A percentile compares a stretch with the other conserved stretches of the same genome.
Evolutionary conservation across 2,329 filamentous ascomycete genomes (phyloP).

Genomic region (Alternaria sp.): DNA sequence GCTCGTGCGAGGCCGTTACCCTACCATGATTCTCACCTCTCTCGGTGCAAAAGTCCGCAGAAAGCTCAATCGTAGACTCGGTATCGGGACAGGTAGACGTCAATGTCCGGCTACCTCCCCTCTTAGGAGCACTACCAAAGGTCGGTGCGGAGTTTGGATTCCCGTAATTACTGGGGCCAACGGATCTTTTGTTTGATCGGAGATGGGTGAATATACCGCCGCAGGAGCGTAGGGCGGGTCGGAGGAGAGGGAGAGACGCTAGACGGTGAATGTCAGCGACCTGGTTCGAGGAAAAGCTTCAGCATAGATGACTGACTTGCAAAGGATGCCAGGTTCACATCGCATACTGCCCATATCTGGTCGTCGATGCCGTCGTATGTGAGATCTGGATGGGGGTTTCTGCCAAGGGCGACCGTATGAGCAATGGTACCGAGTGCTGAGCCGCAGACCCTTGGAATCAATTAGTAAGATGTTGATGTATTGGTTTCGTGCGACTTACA

Average conservation of each 20-base stretch:
- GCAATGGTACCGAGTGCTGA: slow-evolving; percentile 28
- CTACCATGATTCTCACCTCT: neutral
- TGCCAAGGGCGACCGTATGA: slow-evolving; percentile 21
- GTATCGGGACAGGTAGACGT: slow-evolving; percentile 1
- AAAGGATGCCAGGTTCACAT: slow-evolving; percentile 31
- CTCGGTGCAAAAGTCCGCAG: neutral
- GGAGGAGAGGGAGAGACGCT: slow-evolving; percentile 30
- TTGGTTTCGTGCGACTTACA: neutral
- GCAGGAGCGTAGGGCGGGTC: slow-evolving; percentile 25
- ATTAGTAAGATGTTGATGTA: neutral
- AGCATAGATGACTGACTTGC: slow-evolving; percentile 15
- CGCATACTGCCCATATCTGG: slow-evolving; percentile 34
- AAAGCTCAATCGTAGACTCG: slow-evolving; percentile 22
- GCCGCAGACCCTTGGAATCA: slow-evolving; percentile 16
- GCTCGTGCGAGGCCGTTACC: neutral
- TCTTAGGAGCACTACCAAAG: slow-evolving; percentile 14
- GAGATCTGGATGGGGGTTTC: slow-evolving; percentile 20
- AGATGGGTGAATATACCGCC: slow-evolving; percentile 16
- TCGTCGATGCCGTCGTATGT: slow-evolving; percentile 29
- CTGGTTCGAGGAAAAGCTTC: neutral
- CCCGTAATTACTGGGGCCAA: neutral
- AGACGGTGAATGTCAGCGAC: neutral
- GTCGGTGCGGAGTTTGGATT: slow-evolving; percentile 14
- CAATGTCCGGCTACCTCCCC: neutral
- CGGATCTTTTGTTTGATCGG: neutral